Evolutionary conservation across 257 asterid genomes (phyloP).

Genomic region (Verbascum thapsus): DNA sequence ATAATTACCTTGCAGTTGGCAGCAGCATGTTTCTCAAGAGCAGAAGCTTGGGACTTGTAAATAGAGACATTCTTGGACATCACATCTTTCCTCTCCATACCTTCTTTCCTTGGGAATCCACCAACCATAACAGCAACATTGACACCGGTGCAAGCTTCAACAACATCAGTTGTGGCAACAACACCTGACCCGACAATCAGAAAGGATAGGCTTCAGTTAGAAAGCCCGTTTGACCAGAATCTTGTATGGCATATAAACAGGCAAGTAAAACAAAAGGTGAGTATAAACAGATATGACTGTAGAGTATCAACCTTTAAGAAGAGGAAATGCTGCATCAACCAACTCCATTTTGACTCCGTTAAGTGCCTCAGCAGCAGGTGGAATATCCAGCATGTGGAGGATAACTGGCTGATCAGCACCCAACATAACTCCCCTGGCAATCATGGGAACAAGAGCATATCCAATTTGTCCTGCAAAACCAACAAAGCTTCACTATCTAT

Average conservation of each 20-base stretch:
- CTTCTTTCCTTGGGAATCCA: slow-evolving; percentile 98
- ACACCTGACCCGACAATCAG: slow-evolving; percentile 59
- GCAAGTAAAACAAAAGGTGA: neutral
- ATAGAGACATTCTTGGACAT: slow-evolving; percentile 95
- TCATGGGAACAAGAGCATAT: slow-evolving; percentile 91
- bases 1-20: slow-evolving; percentile 82
- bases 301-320: slow-evolving; percentile 66
- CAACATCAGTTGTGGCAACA: slow-evolving; percentile 88
- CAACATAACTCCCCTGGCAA: slow-evolving; percentile 94
- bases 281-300: neutral
- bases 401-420: slow-evolving; percentile 91
- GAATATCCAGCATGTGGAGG: slow-evolving; percentile 92
- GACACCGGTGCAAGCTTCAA: slow-evolving; percentile 88
- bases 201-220: neutral
- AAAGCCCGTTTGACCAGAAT: neutral
- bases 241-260: slow-evolving; percentile 3
- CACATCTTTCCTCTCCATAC: slow-evolving; percentile 97
- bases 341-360: slow-evolving; percentile 93
- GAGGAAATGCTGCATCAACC: slow-evolving; percentile 92
- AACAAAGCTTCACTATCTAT: slow-evolving; percentile 1
- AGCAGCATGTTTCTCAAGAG: slow-evolving; percentile 90
- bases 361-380: slow-evolving; percentile 89
- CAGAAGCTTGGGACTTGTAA: slow-evolving; percentile 93
- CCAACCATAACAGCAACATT: slow-evolving; percentile 93
- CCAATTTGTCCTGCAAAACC: slow-evolving; percentile 82